Percentiles rank a stretch among this genome's conserved stretches.
phyloP scores from a whole-genome alignment of 495 filamentous ascomycete genomes.

The Podospora pseudocomata region DNA sequence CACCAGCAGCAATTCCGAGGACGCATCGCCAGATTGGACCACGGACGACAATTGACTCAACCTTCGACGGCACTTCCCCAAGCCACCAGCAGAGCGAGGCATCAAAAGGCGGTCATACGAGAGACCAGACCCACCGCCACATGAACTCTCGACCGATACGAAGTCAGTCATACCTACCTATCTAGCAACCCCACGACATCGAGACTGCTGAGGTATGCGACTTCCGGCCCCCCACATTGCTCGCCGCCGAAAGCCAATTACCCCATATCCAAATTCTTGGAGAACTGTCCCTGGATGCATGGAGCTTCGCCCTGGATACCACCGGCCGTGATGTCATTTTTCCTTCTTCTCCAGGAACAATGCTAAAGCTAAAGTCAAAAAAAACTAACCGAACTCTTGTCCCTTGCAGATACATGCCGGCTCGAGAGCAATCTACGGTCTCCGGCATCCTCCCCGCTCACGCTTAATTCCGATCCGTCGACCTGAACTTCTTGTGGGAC shows the following conservation, averaged over 20 bases:
- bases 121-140: constrained; percentile 18
- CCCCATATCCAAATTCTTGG: background rate
- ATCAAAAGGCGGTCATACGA: background rate
- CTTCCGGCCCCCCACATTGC: constrained; percentile 26
- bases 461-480: constrained; percentile 37
- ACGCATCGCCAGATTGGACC: background rate
- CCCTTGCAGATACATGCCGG: constrained; percentile 47
- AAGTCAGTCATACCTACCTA: constrained; percentile 18
- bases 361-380: constrained; percentile 21
- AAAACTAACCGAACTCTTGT: constrained; percentile 17
- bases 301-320: constrained; percentile 9
- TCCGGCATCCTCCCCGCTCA: constrained; percentile 53
- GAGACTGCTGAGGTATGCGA: constrained; percentile 34
- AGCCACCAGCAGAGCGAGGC: constrained; percentile 8
- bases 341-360: constrained; percentile 27
- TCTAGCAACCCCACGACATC: constrained; percentile 32
- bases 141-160: constrained; percentile 33
- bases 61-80: background rate
- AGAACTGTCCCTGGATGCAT: background rate
- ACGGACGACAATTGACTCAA: background rate
- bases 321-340: constrained; percentile 27
- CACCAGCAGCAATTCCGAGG: background rate
- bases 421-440: constrained; percentile 36
- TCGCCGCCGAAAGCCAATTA: constrained; percentile 14
- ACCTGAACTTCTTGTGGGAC: constrained; percentile 57